Percentiles rank a stretch among this genome's conserved stretches.
These are phyloP conservation scores for Xylaria sp. DNA, from an alignment of 2,329 filamentous ascomycete genomes.

Conservation along the genomic window DNA sequence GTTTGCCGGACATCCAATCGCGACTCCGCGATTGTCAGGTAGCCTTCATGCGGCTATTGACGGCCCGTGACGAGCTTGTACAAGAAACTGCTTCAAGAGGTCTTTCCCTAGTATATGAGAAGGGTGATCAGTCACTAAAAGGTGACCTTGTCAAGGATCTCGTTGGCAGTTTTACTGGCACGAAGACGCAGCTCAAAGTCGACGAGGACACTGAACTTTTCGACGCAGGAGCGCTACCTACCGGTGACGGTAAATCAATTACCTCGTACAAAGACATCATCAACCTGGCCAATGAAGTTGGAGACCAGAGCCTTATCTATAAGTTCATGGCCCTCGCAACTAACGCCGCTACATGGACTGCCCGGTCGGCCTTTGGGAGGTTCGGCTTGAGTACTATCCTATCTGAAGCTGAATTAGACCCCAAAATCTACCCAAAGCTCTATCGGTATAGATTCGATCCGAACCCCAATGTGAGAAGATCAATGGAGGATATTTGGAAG, in stretches of 20 bases:
- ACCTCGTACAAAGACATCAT: slow-evolving; percentile 99
- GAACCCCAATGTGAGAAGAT: slow-evolving; percentile 88
- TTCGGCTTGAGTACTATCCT: slow-evolving; percentile 94
- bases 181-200: slow-evolving; percentile 79
- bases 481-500: slow-evolving; percentile 99
- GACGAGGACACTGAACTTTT: slow-evolving; percentile 93
- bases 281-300: slow-evolving; percentile 92
- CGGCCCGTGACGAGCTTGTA: slow-evolving; percentile 90
- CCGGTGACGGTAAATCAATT: slow-evolving; percentile 86
- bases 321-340: slow-evolving; percentile 98
- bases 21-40: slow-evolving; percentile 82
- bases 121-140: slow-evolving; percentile 82
- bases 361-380: slow-evolving; percentile 92
- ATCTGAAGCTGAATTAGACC: slow-evolving; percentile 86
- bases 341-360: slow-evolving; percentile 96
- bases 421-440: slow-evolving; percentile 93
- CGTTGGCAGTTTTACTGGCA: slow-evolving; percentile 87
- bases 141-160: slow-evolving; percentile 87
- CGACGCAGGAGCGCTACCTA: slow-evolving; percentile 88
- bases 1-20: slow-evolving; percentile 76
- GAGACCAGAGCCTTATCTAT: slow-evolving; percentile 95
- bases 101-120: slow-evolving; percentile 91
- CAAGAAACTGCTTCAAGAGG: slow-evolving; percentile 95
- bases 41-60: slow-evolving; percentile 87
- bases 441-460: slow-evolving; percentile 96